Base-by-base conservation (phyloP, 768 basidiomycete species). In the Podaxis sp. region DNA sequence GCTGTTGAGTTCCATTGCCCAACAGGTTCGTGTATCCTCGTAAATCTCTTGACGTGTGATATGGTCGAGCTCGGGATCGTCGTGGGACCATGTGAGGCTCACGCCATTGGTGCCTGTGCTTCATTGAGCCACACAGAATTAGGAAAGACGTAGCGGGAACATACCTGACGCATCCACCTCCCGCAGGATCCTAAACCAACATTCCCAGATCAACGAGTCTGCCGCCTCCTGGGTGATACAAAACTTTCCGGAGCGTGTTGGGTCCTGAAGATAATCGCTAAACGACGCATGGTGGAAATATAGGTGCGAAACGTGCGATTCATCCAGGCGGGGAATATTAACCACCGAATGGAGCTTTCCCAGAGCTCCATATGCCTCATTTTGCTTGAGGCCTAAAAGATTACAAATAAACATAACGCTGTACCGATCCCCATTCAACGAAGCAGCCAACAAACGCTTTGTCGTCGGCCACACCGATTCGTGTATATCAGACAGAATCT, bases 311-410 rank as follows among this genome's bases (percentile, higher is more conserved):
- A 9, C 6, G 7, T 30, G 30, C 4, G 52, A n/a, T n/a, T 28
- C 52, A 4, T 36, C 52, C 30, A 54, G 4, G 11, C 28, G 52
- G 28, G 52, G 52, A 52, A 52, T 52, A 17, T 52, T 52, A 26
- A 52, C 28, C 8, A 52, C 24, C 11, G 52, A 52, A n/a, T 52
- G 52, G 11, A 52, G 52, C 28, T 33, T 52, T 7, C 30, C 22
- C 9, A 52, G 30, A 9, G 52, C 30, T 13, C 26, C 26, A 52
- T 28, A 52, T 7, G 26, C 52, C 5, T 52, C 52, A 11, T 52
- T 26, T 30, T 52, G 52, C 52, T 52, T 52, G 52, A 52, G 24
- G 28, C 52, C 24, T 24, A 52, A 52, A 52, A 52, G 52, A 24
- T 52, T 52, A 28, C 52, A 52, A 33, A 52, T 30, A 8, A 28